Evolutionary conservation across 73 alveolate genomes (phyloP), one percentile per base, ranked within the genome.

Genomic region (Uronychia setigera): DNA sequence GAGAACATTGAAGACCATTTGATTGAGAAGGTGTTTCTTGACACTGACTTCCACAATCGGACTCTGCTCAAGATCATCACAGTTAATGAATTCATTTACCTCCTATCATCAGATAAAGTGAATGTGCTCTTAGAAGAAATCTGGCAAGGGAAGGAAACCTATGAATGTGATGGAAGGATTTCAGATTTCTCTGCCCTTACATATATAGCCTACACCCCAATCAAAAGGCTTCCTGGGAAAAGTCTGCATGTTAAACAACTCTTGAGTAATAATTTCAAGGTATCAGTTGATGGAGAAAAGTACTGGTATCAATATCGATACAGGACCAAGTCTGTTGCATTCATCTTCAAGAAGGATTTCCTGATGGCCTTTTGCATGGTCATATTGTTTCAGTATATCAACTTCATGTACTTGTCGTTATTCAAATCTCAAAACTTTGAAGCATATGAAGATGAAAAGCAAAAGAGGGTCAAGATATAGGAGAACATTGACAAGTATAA

Each of bases 71-170:
- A 84, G 33, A 90, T 90, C 14, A 85, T 90, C 0, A 80, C 95
- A 30, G 92, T 82, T 1, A 85, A 80, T 31, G 86, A 80, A n/a
- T 90, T 85, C 67, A 58, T 81, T 32, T 80, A 79, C 11, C 74
- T 90, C 59, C 86, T 90, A 19, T 33, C 83, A 1, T 67, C 87
- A 9, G 92, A 84, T 27, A 90, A 81, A 33, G 84, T 90, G 14
- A 81, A 85, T 34, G 85, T 84, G 0, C 74, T 90, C 27, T 31
- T 90, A 1, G 91, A 90, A 58, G 95, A 90, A 57, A 85, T 90
- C 34, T 90, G 95, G 95, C 81, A 84, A 33, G 95, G 95, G 0
- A 84, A 85, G 58, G 82, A 80, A 19, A 80, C 95, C n/a, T 85
- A 84, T 46, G 91, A 74, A 25, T 90, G 95, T 74, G 91, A 90